phyloP scores from a whole-genome alignment of 306 rosid genomes.

The Quercus parvula region DNA sequence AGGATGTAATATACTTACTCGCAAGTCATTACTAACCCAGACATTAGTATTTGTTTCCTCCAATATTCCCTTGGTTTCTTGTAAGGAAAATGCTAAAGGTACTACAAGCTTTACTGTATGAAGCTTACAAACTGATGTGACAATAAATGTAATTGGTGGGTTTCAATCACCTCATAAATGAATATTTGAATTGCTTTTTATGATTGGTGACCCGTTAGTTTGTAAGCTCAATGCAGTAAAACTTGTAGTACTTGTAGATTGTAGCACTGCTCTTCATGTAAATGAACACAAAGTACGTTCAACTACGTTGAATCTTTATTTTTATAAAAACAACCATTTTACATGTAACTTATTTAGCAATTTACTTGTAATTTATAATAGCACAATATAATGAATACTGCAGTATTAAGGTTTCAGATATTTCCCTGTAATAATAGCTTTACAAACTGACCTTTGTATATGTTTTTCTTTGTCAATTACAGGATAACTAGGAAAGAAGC shows the following conservation, averaged over 20 bases:
- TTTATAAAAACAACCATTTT: background rate
- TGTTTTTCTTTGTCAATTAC: conserved; percentile 20
- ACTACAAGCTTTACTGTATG: no score
- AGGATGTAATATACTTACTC: background rate
- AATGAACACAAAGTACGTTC: background rate
- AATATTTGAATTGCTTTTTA: no score
- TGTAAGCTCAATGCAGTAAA: no score
- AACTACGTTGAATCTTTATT: background rate
- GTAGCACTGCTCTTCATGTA: background rate
- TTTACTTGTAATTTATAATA: background rate
- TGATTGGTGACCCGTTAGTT: no score
- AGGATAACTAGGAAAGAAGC: conserved; percentile 94
- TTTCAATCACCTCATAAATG: no score
- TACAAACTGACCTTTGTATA: background rate
- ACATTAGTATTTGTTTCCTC: background rate
- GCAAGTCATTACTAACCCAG: background rate
- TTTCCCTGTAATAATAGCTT: background rate
- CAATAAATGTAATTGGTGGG: no score
- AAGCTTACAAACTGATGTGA: no score
- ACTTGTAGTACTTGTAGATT: no score
- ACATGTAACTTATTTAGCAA: background rate
- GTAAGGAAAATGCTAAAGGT: no score
- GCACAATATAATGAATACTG: background rate
- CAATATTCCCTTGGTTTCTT: background rate
- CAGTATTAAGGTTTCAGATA: background rate